Percentiles rank a stretch among this genome's conserved stretches.
Evolutionary conservation across 352 stramenopile genomes (phyloP).

Genomic region (Pythium grandisporangium): DNA sequence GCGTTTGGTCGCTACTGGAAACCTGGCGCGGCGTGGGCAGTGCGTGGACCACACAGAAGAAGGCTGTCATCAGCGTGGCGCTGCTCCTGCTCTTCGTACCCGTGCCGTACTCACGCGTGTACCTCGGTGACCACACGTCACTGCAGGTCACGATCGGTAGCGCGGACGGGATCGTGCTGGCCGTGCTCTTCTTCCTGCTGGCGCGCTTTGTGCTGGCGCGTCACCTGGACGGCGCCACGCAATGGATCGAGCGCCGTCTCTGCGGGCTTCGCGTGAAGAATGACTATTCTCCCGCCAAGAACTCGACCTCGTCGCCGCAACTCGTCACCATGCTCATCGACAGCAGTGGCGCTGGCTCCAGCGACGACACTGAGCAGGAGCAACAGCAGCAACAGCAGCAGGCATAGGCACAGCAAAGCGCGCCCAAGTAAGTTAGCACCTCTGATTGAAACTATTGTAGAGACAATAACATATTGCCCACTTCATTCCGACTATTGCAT

Average conservation of each 20-base stretch:
- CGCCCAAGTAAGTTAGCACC: too few species aligned
- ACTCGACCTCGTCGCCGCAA: too few species aligned
- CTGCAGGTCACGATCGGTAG: slow-evolving; percentile 36
- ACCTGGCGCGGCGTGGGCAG: slow-evolving; percentile 22
- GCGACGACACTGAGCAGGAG: too few species aligned
- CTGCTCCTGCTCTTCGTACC: slow-evolving; percentile 28
- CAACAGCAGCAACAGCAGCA: too few species aligned
- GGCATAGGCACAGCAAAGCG: too few species aligned
- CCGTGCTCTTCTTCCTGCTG: slow-evolving; percentile 31
- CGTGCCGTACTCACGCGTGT: slow-evolving; percentile 48
- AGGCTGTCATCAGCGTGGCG: slow-evolving; percentile 1
- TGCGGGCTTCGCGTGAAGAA: slow-evolving; percentile 21
- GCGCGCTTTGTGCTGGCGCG: slow-evolving; percentile 24
- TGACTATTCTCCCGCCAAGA: slow-evolving; percentile 25
- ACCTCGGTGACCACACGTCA: slow-evolving; percentile 45
- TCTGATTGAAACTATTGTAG: too few species aligned
- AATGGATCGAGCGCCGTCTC: slow-evolving; percentile 16
- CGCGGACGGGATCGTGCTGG: slow-evolving; percentile 24
- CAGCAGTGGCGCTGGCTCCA: too few species aligned
- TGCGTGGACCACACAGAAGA: slow-evolving; percentile 3
- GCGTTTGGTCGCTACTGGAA: slow-evolving; percentile 40
- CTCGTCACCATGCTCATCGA: neutral
- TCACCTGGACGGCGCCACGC: slow-evolving; percentile 14
- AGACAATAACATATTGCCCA: too few species aligned
- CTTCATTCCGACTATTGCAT: too few species aligned